Conservation (phyloP, 805 yeast genomes). For the Dipodascus albidus region DNA sequence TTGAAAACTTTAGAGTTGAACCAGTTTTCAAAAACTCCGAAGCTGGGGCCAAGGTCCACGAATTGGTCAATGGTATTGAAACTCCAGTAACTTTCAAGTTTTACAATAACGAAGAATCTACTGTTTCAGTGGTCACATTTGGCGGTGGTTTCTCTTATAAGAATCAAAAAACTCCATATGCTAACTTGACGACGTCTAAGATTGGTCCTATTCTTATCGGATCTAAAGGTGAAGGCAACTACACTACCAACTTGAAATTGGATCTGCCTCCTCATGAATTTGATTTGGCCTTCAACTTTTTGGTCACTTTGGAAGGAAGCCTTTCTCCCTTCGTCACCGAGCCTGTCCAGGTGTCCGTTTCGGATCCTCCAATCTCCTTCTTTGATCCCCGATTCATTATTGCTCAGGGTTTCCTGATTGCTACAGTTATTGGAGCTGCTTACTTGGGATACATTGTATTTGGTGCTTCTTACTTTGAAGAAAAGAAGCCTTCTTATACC, state of each 20-base stretch:
- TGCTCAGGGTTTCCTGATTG: constrained; percentile 43
- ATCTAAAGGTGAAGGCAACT: constrained; percentile 36
- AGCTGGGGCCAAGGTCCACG: neutral
- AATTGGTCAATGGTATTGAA: constrained; percentile 18
- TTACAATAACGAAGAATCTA: constrained; percentile 17
- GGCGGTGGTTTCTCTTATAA: constrained; percentile 15
- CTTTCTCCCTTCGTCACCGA: constrained; percentile 13
- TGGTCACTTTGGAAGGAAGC: constrained; percentile 13
- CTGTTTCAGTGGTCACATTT: constrained; percentile 15
- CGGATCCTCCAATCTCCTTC: constrained; percentile 55
- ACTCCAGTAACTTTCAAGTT: constrained; percentile 16
- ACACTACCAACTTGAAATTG: constrained; percentile 51
- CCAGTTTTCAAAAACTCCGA: neutral
- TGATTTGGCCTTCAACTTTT: constrained; percentile 28
- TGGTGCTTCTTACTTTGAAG: constrained; percentile 10
- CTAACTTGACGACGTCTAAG: constrained; percentile 51
- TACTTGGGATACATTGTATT: constrained; percentile 25
- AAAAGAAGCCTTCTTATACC: constrained; percentile 6
- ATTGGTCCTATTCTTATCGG: constrained; percentile 48
- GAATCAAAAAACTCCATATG: constrained; percentile 9
- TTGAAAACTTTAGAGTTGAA: neutral
- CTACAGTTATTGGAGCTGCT: constrained; percentile 37
- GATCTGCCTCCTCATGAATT: constrained; percentile 47
- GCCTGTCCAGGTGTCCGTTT: constrained; percentile 32
- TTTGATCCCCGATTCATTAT: constrained; percentile 64